Evolutionary conservation across 257 asterid species (phyloP).

Genomic region (Misopates orontium): DNA sequence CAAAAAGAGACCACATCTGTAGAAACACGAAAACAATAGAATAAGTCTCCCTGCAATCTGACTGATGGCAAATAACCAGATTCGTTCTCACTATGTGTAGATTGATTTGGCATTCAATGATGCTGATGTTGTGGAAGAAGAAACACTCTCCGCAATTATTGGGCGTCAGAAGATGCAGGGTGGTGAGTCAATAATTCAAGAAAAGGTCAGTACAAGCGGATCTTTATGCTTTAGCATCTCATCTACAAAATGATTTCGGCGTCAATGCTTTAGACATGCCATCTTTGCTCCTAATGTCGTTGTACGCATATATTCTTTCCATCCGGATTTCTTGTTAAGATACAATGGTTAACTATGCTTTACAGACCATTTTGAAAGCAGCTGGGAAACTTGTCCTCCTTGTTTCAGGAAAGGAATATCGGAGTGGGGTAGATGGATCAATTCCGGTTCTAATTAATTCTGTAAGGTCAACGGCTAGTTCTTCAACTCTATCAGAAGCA

Average conservation of each 20-base stretch:
- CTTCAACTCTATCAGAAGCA: background rate
- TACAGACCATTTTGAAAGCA: constrained; percentile 62
- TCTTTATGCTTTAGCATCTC: too few relatives aligned
- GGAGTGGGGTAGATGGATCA: constrained; percentile 59
- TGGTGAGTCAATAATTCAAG: constrained; percentile 68
- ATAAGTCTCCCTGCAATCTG: constrained; percentile 6
- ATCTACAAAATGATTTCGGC: background rate
- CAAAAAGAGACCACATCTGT: background rate
- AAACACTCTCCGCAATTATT: constrained; percentile 58
- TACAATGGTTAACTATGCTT: constrained; percentile 51
- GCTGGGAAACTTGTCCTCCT: constrained; percentile 64
- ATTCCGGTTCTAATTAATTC: constrained; percentile 63
- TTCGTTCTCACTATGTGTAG: constrained; percentile 35
- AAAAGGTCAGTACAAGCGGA: constrained; percentile 60
- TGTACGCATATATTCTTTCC: constrained; percentile 29
- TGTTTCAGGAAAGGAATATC: constrained; percentile 48
- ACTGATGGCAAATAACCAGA: constrained; percentile 22
- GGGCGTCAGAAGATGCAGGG: constrained; percentile 68
- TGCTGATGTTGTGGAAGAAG: constrained; percentile 74
- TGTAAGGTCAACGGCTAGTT: constrained; percentile 48
- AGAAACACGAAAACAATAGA: background rate
- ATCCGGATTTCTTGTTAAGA: constrained; percentile 43
- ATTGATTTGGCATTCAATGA: constrained; percentile 65
- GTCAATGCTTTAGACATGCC: constrained; percentile 21
- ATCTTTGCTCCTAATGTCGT: constrained; percentile 4